Conservation (phyloP, 257 asterid genomes). For the Cordia subcordata region DNA sequence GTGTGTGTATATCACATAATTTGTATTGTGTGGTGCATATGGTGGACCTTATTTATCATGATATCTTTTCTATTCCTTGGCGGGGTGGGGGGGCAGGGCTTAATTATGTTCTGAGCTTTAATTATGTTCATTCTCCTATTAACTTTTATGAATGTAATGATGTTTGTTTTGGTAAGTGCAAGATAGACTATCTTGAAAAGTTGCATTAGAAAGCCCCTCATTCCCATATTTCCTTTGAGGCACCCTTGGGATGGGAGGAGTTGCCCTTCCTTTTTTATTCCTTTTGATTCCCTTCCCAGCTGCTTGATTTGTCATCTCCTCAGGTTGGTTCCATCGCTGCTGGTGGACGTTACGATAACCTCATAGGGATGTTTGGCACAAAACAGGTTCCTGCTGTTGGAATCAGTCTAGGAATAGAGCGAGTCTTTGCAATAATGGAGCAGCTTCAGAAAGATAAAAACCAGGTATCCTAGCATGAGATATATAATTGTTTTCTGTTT, state of each 20-base stretch:
- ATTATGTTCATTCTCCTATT: too few relatives aligned
- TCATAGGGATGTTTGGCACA: constrained; percentile 79
- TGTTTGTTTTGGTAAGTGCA: too few relatives aligned
- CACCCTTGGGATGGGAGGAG: not conserved
- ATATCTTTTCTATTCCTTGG: too few relatives aligned
- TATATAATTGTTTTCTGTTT: too few relatives aligned
- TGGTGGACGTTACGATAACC: constrained; percentile 94
- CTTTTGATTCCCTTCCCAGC: not conserved
- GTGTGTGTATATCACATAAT: not conserved
- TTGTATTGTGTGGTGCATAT: not conserved
- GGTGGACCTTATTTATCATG: too few relatives aligned
- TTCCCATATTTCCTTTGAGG: not conserved
- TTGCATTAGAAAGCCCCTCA: not conserved
- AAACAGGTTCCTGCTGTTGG: constrained; percentile 96
- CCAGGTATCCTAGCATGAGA: constrained; percentile 34
- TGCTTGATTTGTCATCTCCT: not conserved
- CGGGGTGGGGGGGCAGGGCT: too few relatives aligned
- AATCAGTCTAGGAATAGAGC: constrained; percentile 88
- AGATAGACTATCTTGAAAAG: not conserved
- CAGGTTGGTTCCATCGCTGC: constrained; percentile 99
- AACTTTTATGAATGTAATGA: too few relatives aligned
- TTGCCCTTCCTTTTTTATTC: not conserved
- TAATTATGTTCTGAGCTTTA: too few relatives aligned
- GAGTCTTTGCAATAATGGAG: constrained; percentile 88
- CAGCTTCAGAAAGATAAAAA: constrained; percentile 59